Base-by-base conservation (phyloP, 2,329 filamentous ascomycete genomes). In the Colletotrichum eremochloae region DNA sequence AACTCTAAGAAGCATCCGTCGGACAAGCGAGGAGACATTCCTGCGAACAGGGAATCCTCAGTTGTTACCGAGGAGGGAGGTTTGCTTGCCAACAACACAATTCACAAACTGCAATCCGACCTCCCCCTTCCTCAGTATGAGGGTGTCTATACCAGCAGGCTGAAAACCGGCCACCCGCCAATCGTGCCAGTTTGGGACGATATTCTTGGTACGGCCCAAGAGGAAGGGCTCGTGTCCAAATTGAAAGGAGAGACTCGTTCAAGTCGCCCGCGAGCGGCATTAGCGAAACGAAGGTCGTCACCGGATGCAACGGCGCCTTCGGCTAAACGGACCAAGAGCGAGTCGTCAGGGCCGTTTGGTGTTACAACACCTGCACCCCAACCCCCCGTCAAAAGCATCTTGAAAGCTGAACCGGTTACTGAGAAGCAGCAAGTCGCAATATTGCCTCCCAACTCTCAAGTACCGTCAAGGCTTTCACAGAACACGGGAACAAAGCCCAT, bases 61-160 rank as follows among this genome's bases (percentile, higher is more conserved):
- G 33, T 36, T 15, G 5, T 3, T 36, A 24, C 15, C 31, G n/a
- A 53, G 1, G 5, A 38, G 29, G 15, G 44, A 40, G 46, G 9
- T 2, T 3, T 29, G 31, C 38, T 38, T 46, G 33, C 63, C 15
- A 68, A 62, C 24, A 57, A n/a, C 33, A 71, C 50, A 18, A 63
- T 74, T 69, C 75, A 75, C 6, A 74, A 75, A 15, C 72, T 81
- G 6, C 71, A 76, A 24, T 15, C 8, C 33, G 44, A 71, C 31
- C 24, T 57, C 0, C 46, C 55, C 1, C 60, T 68, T 4, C 44
- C 56, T 40, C 20, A 42, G 38, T 69, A 66, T 31, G 76, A 77
- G 29, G 86, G 87, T 1, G 68, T 89, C 29, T 81, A 82, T 52
- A 65, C 78, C 57, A 88, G 86, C 67, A 83, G 83, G 7, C 75